Evolutionary conservation across 192 early-diverging fungal species (phyloP).

Genomic region (Neocallimastix lanati): DNA sequence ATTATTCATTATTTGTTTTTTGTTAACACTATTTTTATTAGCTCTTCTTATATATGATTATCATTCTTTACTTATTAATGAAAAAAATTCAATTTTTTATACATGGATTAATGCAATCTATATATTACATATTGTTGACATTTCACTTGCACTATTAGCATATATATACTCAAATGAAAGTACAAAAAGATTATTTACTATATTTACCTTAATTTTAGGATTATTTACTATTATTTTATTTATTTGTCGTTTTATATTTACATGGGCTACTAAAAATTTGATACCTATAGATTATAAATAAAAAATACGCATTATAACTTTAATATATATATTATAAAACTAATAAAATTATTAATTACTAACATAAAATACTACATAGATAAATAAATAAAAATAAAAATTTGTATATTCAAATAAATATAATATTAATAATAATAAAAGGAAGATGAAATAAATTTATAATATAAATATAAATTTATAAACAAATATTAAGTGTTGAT

Average conservation of each 20-base stretch:
- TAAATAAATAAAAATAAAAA: too few relatives aligned
- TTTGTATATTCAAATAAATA: too few relatives aligned
- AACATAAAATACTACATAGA: too few relatives aligned
- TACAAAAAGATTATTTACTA: not conserved
- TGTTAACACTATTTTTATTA: not conserved
- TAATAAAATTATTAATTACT: too few relatives aligned
- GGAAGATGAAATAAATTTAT: too few relatives aligned
- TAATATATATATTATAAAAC: too few relatives aligned
- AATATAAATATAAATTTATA: too few relatives aligned
- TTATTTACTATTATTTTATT: not conserved
- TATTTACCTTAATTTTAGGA: not conserved
- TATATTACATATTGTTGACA: not conserved
- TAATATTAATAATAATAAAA: too few relatives aligned
- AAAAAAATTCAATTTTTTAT: not conserved
- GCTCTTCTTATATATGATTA: not conserved
- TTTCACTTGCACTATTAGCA: not conserved
- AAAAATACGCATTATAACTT: too few relatives aligned
- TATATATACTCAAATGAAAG: not conserved
- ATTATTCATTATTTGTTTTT: not conserved
- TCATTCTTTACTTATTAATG: not conserved
- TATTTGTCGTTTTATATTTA: not conserved
- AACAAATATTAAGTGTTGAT: too few relatives aligned
- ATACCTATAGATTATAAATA: not conserved
- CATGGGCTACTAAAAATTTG: not conserved
- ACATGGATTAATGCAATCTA: not conserved